Evolutionary conservation across 2,329 filamentous ascomycete species (phyloP).

Genomic region (Rachicladosporium sp.): DNA sequence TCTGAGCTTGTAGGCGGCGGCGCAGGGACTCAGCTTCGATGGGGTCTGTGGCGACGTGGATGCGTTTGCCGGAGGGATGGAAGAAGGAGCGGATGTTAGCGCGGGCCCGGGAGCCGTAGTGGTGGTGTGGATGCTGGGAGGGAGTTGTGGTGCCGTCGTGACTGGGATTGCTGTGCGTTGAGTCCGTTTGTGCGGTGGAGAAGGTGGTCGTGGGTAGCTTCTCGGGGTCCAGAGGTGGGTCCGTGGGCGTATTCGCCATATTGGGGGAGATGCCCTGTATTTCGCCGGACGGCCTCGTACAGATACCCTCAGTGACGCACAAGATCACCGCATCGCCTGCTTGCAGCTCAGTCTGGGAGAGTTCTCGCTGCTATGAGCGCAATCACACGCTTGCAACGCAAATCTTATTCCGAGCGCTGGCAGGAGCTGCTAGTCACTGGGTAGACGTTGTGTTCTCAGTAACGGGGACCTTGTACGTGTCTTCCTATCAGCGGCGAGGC

Average conservation of each 20-base stretch:
- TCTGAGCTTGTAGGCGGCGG: slow-evolving; percentile 29
- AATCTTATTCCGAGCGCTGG: too few relatives aligned
- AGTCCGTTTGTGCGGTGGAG: neutral
- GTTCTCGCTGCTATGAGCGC: too few relatives aligned
- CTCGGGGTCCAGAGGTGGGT: neutral
- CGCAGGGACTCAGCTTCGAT: slow-evolving; percentile 41
- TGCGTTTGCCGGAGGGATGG: slow-evolving; percentile 42
- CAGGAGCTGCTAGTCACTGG: too few relatives aligned
- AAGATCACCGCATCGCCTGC: too few relatives aligned
- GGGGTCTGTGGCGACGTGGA: slow-evolving; percentile 45
- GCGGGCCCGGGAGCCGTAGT: slow-evolving; percentile 1
- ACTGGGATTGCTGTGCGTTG: neutral
- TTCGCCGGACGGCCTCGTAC: too few relatives aligned
- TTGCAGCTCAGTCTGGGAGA: too few relatives aligned
- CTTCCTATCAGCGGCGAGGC: too few relatives aligned
- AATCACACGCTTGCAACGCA: too few relatives aligned
- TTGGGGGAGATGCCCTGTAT: neutral
- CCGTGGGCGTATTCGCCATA: neutral
- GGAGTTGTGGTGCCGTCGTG: too few relatives aligned
- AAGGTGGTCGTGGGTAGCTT: neutral
- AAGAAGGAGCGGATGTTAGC: slow-evolving; percentile 39
- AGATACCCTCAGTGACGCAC: too few relatives aligned
- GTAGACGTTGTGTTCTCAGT: too few relatives aligned
- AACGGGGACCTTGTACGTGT: too few relatives aligned
- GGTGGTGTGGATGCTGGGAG: neutral